Conservation (phyloP, 139 green algal species). For the Chlamydomonas applanata region DNA sequence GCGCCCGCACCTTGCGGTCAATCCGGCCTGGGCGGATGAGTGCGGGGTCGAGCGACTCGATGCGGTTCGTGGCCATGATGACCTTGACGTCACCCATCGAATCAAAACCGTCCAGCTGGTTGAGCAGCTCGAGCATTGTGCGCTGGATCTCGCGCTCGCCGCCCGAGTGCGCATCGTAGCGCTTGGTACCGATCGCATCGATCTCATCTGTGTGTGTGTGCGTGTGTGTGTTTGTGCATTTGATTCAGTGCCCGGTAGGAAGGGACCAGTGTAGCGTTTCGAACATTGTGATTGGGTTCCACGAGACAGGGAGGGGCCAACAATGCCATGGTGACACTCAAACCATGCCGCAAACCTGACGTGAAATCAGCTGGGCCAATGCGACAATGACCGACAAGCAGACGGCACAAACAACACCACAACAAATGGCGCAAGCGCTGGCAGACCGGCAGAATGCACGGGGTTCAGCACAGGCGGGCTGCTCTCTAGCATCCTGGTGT, state of each 20-base stretch:
- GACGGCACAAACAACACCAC: too few species aligned
- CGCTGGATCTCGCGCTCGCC: conserved; percentile 98
- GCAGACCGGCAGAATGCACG: too few species aligned
- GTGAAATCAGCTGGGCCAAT: too few species aligned
- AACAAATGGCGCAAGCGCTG: too few species aligned
- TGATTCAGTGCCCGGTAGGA: background rate
- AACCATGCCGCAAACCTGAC: too few species aligned
- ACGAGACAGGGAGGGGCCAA: too few species aligned
- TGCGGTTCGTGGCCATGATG: conserved; percentile 99
- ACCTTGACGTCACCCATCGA: conserved; percentile 96
- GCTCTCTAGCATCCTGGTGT: too few species aligned
- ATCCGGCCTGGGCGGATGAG: conserved; percentile 95
- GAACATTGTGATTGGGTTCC: too few species aligned
- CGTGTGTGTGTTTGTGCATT: background rate
- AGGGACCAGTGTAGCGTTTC: background rate
- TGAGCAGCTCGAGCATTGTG: conserved; percentile 98
- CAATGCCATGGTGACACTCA: too few species aligned
- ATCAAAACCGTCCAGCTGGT: conserved; percentile 98
- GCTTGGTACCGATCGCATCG: conserved; percentile 97
- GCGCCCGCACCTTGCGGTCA: conserved; percentile 75
- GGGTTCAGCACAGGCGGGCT: too few species aligned
- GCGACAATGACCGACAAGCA: too few species aligned
- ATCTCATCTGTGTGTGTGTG: conserved; percentile 98
- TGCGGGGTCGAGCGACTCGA: conserved; percentile 94
- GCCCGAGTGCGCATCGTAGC: conserved; percentile 90